Evolutionary conservation across 805 yeast species (phyloP), one percentile per base, ranked within the genome.

Genomic region (Wickerhamomyces bisporus): DNA sequence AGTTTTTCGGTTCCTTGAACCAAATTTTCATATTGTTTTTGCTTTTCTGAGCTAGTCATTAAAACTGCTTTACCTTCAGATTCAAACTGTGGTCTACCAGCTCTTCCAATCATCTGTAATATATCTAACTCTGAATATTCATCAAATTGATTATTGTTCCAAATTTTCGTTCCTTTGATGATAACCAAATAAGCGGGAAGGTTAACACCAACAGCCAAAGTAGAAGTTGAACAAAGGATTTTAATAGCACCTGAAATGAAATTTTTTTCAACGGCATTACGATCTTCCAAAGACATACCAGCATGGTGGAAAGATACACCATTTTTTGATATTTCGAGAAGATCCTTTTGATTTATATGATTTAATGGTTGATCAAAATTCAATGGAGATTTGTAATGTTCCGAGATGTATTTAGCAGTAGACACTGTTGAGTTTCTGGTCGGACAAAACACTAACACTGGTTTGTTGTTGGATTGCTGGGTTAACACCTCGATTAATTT

Each of bases 51-150:
- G 11, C 62, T 63, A 1, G 81, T 76, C 63, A 75, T 58, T 13
- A 76, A 64, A 1, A 75, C 64, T 3, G 76, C 73, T 32, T 64
- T 60, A 4, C 69, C 73, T 26, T 66, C 67, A 4, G 62, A 64
- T 47, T 76, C 81, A 50, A 65, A 75, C 24, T 72, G 77, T 0
- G 81, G 81, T 34, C 82, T 64, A 4, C 84, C 83, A 4, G 83
- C 82, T 47, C 83, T 62, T 3, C 82, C 83, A 53, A 78, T 68
- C 84, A 78, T 79, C 45, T 79, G 83, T 30, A 74, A 53, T 23
- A 77, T 57, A 40, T 77, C 82, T 18, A 75, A 56, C 32, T 72
- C 75, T 2, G 77, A 65, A 50, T 77, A 77, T 41, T 78, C 83
- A 26, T 58, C 60, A 42, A 70, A 64, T 38, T 64, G 70, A 17